Evolutionary conservation across 2,329 filamentous ascomycete genomes (phyloP).

Genomic region (Nemania bipapillata): DNA sequence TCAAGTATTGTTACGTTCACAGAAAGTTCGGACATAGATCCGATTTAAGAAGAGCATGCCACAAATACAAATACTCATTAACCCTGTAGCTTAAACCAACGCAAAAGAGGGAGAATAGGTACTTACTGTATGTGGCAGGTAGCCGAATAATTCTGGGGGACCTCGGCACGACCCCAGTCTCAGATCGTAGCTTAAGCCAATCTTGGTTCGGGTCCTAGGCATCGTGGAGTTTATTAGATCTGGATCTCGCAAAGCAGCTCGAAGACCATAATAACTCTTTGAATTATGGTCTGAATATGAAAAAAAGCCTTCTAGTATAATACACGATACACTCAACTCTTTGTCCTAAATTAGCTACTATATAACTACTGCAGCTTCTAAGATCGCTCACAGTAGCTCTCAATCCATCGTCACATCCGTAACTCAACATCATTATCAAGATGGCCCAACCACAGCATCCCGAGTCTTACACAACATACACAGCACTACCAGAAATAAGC

Average conservation of each 20-base stretch:
- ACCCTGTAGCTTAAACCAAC: no score
- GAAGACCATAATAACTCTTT: neutral
- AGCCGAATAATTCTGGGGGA: slow-evolving; percentile 5
- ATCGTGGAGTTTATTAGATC: slow-evolving; percentile 3
- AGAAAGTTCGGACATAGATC: no score
- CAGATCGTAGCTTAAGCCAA: neutral
- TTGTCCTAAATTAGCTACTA: neutral
- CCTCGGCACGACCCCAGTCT: slow-evolving; percentile 21
- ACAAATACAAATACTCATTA: no score
- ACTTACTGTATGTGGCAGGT: neutral
- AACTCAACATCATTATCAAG: neutral
- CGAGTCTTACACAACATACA: slow-evolving; percentile 32
- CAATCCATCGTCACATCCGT: neutral
- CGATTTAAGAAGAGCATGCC: no score
- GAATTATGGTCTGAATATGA: neutral
- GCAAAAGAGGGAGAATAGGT: neutral
- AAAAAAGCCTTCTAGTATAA: neutral
- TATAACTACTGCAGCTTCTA: neutral
- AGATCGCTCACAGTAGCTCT: neutral
- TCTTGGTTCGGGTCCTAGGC: neutral
- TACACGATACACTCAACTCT: neutral
- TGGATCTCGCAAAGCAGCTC: neutral
- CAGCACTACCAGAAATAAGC: slow-evolving; percentile 56
- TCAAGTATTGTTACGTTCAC: no score
- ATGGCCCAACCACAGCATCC: slow-evolving; percentile 28